Evolutionary conservation across 352 stramenopile species (phyloP), one percentile per base, ranked within the genome.

Genomic region (Phytophthora tubulina): DNA sequence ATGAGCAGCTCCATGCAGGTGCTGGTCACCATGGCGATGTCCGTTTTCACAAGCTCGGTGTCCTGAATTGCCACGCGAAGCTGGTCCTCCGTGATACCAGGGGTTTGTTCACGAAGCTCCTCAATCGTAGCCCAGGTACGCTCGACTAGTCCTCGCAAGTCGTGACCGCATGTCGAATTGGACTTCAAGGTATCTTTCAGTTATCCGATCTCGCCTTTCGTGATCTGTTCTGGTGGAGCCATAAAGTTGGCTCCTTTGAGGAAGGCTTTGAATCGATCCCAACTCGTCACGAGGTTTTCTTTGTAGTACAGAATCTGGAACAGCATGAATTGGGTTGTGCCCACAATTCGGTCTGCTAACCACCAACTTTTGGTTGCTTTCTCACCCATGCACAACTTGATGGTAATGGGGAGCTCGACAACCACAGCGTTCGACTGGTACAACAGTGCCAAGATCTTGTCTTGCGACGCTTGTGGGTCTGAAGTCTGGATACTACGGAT

Each of bases 401-500:
- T 72, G 3, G 79, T 76, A 36, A 80, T 70, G 4, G 81, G 81
- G 21, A 89, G 48, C 17, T 89, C 76, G 17, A 78, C 54, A 2
- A 79, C 67, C 7, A 76, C 69, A 7, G 76, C 52, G 49, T 86
- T 73, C 8, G 70, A 73, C 33, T 86, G 75, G 35, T 77, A 78
- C 7, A 89, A 45, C 30, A 79, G n/a, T 8, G 72, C 61, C 27
- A 79, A 7, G 6, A 86, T 31, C 42, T 86, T 68, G 49, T 82
- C 76, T 52, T 72, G 36, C 0, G 74, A 78, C 38, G 66, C 62
- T 31, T 77, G 49, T 6, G 75, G 73, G 36, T 79, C 65, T 0
- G 36, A 15, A 30, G 15, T 71, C 48, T 77, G 27, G 6, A 82
- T 59, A 31, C 69, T 67, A 2, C 75, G 62, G 10, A 76, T 55